phyloP scores from a whole-genome alignment of 106 monocot genomes.

The Dendrobium huoshanense region DNA sequence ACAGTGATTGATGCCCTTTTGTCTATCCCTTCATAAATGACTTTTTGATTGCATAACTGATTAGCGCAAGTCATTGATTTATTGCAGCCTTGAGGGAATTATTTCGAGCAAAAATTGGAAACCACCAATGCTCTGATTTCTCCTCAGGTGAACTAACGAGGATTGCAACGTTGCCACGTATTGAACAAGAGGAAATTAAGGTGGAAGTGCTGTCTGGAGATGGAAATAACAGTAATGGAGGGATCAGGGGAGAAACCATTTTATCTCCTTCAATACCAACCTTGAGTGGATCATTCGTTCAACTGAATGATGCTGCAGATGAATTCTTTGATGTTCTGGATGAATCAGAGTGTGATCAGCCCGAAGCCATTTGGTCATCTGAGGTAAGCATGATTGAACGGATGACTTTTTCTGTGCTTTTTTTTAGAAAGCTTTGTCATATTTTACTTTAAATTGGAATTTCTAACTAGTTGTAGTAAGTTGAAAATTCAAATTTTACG shows the following conservation, averaged over 20 bases:
- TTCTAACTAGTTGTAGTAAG: background rate
- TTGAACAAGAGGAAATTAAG: constrained; percentile 35
- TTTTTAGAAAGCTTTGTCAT: background rate
- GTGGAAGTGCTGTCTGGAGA: constrained; percentile 23
- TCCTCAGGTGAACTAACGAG: constrained; percentile 61
- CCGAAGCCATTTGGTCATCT: constrained; percentile 38
- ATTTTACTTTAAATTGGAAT: constrained; percentile 1
- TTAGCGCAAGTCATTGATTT: background rate
- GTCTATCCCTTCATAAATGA: background rate
- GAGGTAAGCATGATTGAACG: constrained; percentile 18
- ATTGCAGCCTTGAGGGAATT: constrained; percentile 89
- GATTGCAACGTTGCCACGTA: constrained; percentile 21
- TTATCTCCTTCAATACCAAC: constrained; percentile 23
- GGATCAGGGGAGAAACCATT: constrained; percentile 23
- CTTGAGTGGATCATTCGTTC: constrained; percentile 57
- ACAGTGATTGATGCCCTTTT: too few species aligned
- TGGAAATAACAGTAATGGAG: constrained; percentile 24
- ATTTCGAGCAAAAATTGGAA: constrained; percentile 71
- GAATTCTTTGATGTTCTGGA: constrained; percentile 85
- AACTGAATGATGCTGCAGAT: constrained; percentile 75
- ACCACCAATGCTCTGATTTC: constrained; percentile 35
- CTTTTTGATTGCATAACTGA: constrained; percentile 1
- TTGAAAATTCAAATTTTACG: background rate
- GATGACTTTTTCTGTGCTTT: background rate
- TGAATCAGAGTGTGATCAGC: constrained; percentile 52